Conservation (phyloP, 768 basidiomycete species). For the Phlegmacium glaucopus region DNA sequence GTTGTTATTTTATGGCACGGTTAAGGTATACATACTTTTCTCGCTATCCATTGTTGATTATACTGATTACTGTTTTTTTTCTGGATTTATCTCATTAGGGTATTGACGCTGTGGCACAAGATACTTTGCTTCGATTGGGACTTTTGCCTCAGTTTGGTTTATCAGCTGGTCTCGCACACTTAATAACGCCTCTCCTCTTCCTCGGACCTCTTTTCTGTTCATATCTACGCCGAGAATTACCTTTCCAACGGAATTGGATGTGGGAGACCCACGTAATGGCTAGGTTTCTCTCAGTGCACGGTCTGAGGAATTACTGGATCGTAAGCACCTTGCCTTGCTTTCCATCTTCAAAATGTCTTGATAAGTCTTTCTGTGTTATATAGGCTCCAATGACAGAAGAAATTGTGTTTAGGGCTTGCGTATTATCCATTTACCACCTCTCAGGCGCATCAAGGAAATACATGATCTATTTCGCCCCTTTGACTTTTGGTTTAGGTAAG, state of each 20-base stretch:
- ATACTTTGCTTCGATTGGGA: slow-evolving; percentile 41
- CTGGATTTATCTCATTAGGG: neutral
- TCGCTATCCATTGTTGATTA: neutral
- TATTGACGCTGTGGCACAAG: slow-evolving; percentile 14
- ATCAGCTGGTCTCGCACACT: slow-evolving; percentile 36
- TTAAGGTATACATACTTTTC: slow-evolving; percentile 15
- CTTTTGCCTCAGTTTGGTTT: slow-evolving; percentile 16
- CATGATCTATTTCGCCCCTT: slow-evolving; percentile 78
- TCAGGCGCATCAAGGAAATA: slow-evolving; percentile 48
- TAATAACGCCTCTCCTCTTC: slow-evolving; percentile 73
- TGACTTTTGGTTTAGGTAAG: slow-evolving; percentile 87
- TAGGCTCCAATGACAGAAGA: slow-evolving; percentile 94
- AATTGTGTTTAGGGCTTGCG: slow-evolving; percentile 83
- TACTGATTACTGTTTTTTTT: slow-evolving; percentile 11
- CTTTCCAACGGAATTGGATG: slow-evolving; percentile 51
- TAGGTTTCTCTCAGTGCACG: slow-evolving; percentile 48
- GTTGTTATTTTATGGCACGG: slow-evolving; percentile 27
- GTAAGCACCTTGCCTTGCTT: slow-evolving; percentile 23
- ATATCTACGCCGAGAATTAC: slow-evolving; percentile 45
- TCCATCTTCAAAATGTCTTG: neutral
- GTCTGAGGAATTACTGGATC: slow-evolving; percentile 66
- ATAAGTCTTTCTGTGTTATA: neutral
- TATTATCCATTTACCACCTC: slow-evolving; percentile 71
- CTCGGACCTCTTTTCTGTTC: slow-evolving; percentile 70
- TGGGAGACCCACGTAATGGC: slow-evolving; percentile 35